A percentile compares a stretch with the other conserved stretches of the same genome.
phyloP scores from a whole-genome alignment of 2,329 filamentous ascomycete genomes.

The Dactylonectria macrodidyma region DNA sequence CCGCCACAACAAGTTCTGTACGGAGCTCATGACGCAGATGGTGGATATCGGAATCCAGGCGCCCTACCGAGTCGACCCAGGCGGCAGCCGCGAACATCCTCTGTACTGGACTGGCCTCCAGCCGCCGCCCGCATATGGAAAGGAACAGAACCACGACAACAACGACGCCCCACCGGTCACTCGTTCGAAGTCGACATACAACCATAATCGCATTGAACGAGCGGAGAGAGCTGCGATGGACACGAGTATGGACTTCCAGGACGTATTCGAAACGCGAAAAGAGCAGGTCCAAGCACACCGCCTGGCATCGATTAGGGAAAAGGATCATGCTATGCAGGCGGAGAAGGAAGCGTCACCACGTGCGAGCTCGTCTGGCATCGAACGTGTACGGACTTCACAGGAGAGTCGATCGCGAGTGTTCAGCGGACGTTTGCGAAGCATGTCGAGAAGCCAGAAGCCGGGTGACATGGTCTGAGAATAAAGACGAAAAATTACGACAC shows the following conservation, averaged over 20 bases:
- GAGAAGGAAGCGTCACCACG: constrained; percentile 47
- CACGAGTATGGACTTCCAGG: constrained; percentile 59
- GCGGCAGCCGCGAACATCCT: constrained; percentile 78
- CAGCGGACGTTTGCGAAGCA: constrained; percentile 48
- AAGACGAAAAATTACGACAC: constrained; percentile 14
- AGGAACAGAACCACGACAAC: constrained; percentile 40
- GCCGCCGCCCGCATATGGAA: constrained; percentile 55
- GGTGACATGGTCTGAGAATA: constrained; percentile 48
- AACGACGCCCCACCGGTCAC: constrained; percentile 22
- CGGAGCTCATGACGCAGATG: constrained; percentile 90
- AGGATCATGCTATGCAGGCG: constrained; percentile 49
- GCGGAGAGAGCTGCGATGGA: constrained; percentile 40
- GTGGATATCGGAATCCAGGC: constrained; percentile 88
- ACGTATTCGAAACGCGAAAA: constrained; percentile 62
- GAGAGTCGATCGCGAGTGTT: constrained; percentile 50
- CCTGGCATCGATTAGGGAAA: constrained; percentile 57
- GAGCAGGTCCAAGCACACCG: constrained; percentile 54
- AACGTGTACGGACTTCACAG: constrained; percentile 40
- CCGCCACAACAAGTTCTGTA: constrained; percentile 94
- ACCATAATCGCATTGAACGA: not conserved
- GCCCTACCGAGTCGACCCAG: constrained; percentile 73
- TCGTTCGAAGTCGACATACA: constrained; percentile 16
- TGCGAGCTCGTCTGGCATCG: constrained; percentile 49
- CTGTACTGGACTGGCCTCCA: constrained; percentile 65
- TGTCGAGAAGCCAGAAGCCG: constrained; percentile 47